phyloP scores from a whole-genome alignment of 345 rosid species.

The Brassica juncea region DNA sequence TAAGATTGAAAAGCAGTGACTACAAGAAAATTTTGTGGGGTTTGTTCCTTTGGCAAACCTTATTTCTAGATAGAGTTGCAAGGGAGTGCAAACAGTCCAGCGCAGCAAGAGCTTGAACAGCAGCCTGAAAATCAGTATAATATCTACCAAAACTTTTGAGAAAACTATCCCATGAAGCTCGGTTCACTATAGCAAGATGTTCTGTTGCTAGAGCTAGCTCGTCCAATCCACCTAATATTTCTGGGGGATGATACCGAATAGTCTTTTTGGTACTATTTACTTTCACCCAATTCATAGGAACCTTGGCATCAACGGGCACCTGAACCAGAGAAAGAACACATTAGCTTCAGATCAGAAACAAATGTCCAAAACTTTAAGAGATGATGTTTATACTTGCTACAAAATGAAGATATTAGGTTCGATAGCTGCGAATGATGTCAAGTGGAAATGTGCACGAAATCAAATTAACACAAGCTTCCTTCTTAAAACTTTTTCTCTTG shows the following conservation, averaged over 20 bases:
- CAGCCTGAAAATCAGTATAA: slow-evolving; percentile 75
- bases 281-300: slow-evolving; percentile 77
- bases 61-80: slow-evolving; percentile 77
- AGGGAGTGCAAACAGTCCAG: slow-evolving; percentile 91
- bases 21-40: background rate
- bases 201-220: slow-evolving; percentile 77
- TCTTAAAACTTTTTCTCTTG: slow-evolving; percentile 6
- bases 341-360: slow-evolving; percentile 22
- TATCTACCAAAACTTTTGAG: slow-evolving; percentile 61
- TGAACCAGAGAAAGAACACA: slow-evolving; percentile 42
- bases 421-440: slow-evolving; percentile 13
- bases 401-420: background rate
- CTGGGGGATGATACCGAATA: slow-evolving; percentile 91
- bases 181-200: slow-evolving; percentile 63
- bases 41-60: slow-evolving; percentile 46
- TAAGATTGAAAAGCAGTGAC: background rate
- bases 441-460: slow-evolving; percentile 2
- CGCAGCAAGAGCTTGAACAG: slow-evolving; percentile 79
- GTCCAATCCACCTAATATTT: slow-evolving; percentile 70
- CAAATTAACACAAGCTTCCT: background rate
- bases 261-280: slow-evolving; percentile 85
- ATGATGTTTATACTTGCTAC: background rate
- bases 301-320: slow-evolving; percentile 73
- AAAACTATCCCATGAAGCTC: slow-evolving; percentile 81
- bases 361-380: background rate